Base-by-base conservation (phyloP, 108 stramenopile genomes). In the Hondaea fermentalgiana region DNA sequence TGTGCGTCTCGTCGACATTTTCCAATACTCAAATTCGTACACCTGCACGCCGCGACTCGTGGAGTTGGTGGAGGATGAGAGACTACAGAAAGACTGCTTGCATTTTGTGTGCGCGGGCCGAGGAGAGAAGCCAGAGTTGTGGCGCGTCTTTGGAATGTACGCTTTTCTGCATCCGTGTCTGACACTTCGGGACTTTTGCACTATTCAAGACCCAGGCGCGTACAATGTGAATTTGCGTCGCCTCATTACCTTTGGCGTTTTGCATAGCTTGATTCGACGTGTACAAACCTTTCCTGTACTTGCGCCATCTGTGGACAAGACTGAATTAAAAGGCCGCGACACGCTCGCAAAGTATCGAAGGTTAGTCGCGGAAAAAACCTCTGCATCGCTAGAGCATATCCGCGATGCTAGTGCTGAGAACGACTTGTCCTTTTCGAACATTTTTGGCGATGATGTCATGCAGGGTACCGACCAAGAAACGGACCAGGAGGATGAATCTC, bases 41-140 rank as follows among this genome's bases (percentile, higher is more conserved):
- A 83, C 51, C 6, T 53, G 76, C 76, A 83, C 76, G n/a, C 76
- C 76, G 45, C 76, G 76, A 28, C 45, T 83, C 28, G 76, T 83
- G n/a, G 76, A 83, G 76, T 45, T 83, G 51, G 76, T 45, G 12
- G 76, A 83, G 51, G 51, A 83, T 28, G 19, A 12, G 14, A 12
- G 28, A 6, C 51, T 83, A 2, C 76, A 83, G 28, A 12, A 53
- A 47, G 51, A 83, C 76, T 83, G 76, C 23, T 16, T 83, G 2
- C 45, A 23, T 16, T 83, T 53, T 28, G 51, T 83, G 25, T 83
- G 23, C 5, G 6, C 45, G 6, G 51, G 76, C n/a, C 6, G 12
- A 1, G 76, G 76, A 16, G 76, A 83, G 51, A 14, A 6, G n/a
- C 76, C 76, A 6, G n/a, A 23, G 16, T 35, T 83, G 8, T 6